Base-by-base conservation (phyloP, 441 rosid species). In the Gossypium schwendimanii region DNA sequence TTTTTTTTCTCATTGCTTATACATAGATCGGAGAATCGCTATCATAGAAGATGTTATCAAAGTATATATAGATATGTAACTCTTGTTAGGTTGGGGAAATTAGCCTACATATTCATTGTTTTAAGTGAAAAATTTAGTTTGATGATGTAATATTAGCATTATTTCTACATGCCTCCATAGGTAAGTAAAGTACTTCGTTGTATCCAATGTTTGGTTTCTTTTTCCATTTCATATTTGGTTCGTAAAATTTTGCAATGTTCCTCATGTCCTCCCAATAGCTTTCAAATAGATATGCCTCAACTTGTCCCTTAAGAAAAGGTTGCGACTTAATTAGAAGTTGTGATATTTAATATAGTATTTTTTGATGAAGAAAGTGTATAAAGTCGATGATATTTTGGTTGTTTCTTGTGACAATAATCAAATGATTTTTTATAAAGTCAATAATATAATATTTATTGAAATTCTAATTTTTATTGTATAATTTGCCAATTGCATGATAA, bases 221-320 rank as follows among this genome's bases (percentile, higher is more conserved):
- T 52, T 82, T 81, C 81, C 81, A 83, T 61, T 90, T 91, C 90
- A 93, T 88, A 76, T 88, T 93, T 14, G 97, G 93, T 41, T 73
- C 72, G 74, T 93, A 90, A 75, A 87, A 91, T 33, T 91, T 91
- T 76, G 81, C 76, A 72, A 91, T 75, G 85, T 83, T 93, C 73
- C 77, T 77, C 83, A 87, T 78, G 73, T 90, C 93, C 77, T 89
- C 92, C 98, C 94, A 91, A 67, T 87, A 89, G 15, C 93, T 96
- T 55, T 86, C 84, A 63, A 87, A 90, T 41, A 77, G 69, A 81
- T 86, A 82, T 72, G 86, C 89, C 60, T 79, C 81, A 73, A 93
- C 90, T 96, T 92, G 86, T 33, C 41, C 47, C 28, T 53, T 63
- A 24, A 59, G 53, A 61, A 5, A 69, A 73, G 17, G 20, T 26